Conservation (phyloP, 306 rosid species). For the Adenanthera pavonina region DNA sequence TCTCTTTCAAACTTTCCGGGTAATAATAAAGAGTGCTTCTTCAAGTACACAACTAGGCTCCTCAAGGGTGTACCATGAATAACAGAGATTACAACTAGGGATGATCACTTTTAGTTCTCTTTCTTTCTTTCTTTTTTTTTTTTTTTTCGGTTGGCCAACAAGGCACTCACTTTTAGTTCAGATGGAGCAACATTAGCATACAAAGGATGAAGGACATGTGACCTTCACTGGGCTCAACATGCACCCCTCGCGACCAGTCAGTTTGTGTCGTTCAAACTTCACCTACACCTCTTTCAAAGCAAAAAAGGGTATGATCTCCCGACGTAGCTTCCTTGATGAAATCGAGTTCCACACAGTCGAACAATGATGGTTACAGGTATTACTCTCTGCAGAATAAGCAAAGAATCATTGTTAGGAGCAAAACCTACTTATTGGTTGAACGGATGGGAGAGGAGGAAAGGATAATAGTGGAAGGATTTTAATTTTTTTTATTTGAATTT, state of each 20-base stretch:
- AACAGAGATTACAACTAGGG: background rate
- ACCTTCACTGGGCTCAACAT: constrained; percentile 63
- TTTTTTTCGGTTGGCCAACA: no score
- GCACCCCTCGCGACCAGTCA: constrained; percentile 83
- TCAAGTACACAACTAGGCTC: background rate
- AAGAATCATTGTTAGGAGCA: no score
- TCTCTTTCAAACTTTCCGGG: background rate
- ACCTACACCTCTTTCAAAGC: constrained; percentile 82
- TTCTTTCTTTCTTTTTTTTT: no score
- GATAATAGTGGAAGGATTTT: no score
- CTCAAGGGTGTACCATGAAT: no score
- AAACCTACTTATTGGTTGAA: no score
- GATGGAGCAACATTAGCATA: background rate
- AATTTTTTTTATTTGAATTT: no score
- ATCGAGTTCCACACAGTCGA: constrained; percentile 84
- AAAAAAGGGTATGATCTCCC: constrained; percentile 83
- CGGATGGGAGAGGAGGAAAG: no score
- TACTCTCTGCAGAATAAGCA: constrained; percentile 60
- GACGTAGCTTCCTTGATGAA: constrained; percentile 89
- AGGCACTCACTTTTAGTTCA: background rate
- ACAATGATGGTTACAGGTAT: constrained; percentile 90
- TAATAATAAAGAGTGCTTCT: constrained; percentile 3
- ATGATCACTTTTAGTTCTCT: no score
- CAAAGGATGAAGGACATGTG: background rate
- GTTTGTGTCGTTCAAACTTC: constrained; percentile 77